Evolutionary conservation across 2,329 filamentous ascomycete genomes (phyloP).

Genomic region (Ilyonectria destructans): DNA sequence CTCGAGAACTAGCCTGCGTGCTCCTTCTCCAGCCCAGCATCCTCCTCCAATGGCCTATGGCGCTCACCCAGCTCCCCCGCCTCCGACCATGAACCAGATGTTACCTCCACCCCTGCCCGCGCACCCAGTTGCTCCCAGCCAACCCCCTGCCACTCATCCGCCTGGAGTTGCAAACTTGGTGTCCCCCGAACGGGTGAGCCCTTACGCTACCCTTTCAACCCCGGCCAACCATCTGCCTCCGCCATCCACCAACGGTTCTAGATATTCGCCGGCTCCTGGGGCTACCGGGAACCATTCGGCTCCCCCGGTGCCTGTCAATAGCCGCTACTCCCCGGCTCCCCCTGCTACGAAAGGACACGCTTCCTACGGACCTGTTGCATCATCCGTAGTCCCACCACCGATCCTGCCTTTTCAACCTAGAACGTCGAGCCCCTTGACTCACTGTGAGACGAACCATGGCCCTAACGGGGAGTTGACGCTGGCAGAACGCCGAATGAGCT

Average conservation of each 20-base stretch:
- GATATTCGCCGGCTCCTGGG: slow-evolving; percentile 75
- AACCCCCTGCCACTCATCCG: slow-evolving; percentile 37
- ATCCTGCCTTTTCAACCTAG: slow-evolving; percentile 73
- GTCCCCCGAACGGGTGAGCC: slow-evolving; percentile 67
- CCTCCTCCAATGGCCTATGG: slow-evolving; percentile 46
- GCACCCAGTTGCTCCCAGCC: slow-evolving; percentile 28
- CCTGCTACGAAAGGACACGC: slow-evolving; percentile 59
- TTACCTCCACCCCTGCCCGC: slow-evolving; percentile 38
- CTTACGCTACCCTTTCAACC: slow-evolving; percentile 66
- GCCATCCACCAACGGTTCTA: slow-evolving; percentile 56
- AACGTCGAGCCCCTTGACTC: slow-evolving; percentile 77
- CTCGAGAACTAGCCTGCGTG: slow-evolving; percentile 67
- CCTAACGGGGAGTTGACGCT: slow-evolving; percentile 59
- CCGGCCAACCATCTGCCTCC: slow-evolving; percentile 53
- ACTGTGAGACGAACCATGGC: slow-evolving; percentile 69
- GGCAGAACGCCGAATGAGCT: slow-evolving; percentile 66
- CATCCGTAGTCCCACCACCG: slow-evolving; percentile 60
- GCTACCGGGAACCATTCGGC: slow-evolving; percentile 43
- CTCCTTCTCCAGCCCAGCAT: slow-evolving; percentile 61
- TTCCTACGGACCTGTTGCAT: slow-evolving; percentile 58
- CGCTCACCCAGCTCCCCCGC: slow-evolving; percentile 47
- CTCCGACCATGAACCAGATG: slow-evolving; percentile 41
- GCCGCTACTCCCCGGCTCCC: slow-evolving; percentile 70
- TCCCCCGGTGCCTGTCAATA: slow-evolving; percentile 60
- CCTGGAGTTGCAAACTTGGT: slow-evolving; percentile 62